These are phyloP conservation scores for Lasiosphaeriaceae sp. DNA, from an alignment of 495 filamentous ascomycete genomes.

Conservation along the genomic window DNA sequence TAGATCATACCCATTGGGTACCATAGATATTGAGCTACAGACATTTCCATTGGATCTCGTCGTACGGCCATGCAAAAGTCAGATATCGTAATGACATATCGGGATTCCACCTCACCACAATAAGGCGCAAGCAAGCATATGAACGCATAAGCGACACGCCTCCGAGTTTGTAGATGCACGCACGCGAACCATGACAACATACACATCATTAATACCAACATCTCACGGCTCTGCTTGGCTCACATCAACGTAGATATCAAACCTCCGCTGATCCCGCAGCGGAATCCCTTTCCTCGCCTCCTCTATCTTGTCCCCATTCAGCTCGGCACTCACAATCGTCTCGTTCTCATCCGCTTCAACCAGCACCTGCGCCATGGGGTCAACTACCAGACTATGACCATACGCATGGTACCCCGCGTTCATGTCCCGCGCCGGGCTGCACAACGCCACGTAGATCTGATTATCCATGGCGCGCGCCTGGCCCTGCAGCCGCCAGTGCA, in stretches of 20 bases:
- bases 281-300: conserved; percentile 81
- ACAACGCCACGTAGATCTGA: conserved; percentile 89
- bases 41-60: no score
- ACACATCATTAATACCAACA: background rate
- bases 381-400: conserved; percentile 83
- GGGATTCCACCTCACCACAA: no score
- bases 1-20: background rate
- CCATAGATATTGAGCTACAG: no score
- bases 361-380: conserved; percentile 83
- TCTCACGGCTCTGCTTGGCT: conserved; percentile 39
- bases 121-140: background rate
- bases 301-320: conserved; percentile 68
- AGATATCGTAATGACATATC: no score
- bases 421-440: conserved; percentile 83
- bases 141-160: background rate
- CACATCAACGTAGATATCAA: conserved; percentile 95
- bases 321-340: conserved; percentile 69
- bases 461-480: conserved; percentile 88
- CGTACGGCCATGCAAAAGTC: no score
- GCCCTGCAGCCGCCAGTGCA: conserved; percentile 87
- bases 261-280: conserved; percentile 77
- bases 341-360: conserved; percentile 70
- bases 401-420: conserved; percentile 78
- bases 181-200: no score
- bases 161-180: background rate